Percentiles rank a stretch among this genome's conserved stretches.
Evolutionary conservation across 2,329 filamentous ascomycete species (phyloP).

Genomic region (Dothistroma pini): DNA sequence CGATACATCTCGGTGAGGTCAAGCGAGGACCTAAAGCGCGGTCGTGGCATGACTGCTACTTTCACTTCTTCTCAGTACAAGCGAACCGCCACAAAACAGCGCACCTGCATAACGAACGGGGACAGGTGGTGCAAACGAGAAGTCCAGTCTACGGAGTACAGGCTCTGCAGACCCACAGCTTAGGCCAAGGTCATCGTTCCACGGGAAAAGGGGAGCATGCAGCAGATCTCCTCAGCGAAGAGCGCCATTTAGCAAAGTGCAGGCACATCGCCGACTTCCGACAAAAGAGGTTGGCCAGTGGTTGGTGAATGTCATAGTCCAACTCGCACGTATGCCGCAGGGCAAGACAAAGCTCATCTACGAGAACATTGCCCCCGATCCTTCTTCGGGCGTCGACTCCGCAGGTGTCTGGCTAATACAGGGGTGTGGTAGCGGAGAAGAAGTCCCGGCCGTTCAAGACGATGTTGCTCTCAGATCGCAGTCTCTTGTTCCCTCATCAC

Average conservation of each 20-base stretch:
- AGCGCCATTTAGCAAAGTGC: neutral
- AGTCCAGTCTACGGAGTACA: neutral
- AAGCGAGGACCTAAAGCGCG: neutral
- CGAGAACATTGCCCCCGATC: neutral
- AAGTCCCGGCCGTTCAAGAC: neutral
- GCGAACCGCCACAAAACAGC: neutral
- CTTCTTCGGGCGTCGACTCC: neutral
- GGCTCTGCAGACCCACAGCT: neutral
- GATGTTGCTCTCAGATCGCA: too few relatives aligned
- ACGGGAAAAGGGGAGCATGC: neutral
- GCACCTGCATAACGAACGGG: neutral
- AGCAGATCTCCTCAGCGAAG: neutral
- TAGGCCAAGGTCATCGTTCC: neutral
- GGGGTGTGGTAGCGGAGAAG: neutral
- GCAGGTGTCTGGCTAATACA: neutral
- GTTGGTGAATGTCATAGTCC: neutral
- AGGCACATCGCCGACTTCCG: neutral
- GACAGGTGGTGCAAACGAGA: neutral
- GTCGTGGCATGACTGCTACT: neutral
- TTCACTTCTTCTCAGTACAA: neutral
- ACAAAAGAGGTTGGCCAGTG: neutral
- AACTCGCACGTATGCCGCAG: neutral
- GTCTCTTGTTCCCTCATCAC: too few relatives aligned
- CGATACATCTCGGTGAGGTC: constrained; percentile 5
- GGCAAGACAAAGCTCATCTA: neutral